Evolutionary conservation across 352 stramenopile genomes (phyloP).

Genomic region (Pythium guiyangense): DNA sequence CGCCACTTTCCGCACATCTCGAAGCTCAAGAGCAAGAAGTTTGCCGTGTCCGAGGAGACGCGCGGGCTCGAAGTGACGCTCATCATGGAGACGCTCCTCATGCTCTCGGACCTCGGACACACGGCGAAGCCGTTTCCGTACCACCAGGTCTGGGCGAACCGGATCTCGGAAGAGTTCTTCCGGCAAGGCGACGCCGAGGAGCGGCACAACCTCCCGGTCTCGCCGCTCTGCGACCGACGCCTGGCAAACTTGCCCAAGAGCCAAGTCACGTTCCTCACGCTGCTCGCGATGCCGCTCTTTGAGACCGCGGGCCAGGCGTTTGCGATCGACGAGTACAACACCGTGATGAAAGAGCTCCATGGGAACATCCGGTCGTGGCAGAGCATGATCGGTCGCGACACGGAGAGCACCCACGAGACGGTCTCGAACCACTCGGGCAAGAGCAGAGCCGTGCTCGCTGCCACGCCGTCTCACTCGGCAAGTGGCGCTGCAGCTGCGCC

Average conservation of each 20-base stretch:
- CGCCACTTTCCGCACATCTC: slow-evolving; percentile 67
- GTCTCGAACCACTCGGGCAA: slow-evolving; percentile 26
- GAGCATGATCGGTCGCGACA: slow-evolving; percentile 27
- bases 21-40: slow-evolving; percentile 68
- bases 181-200: slow-evolving; percentile 60
- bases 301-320: slow-evolving; percentile 54
- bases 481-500: not conserved
- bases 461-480: not conserved
- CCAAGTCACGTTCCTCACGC: slow-evolving; percentile 60
- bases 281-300: slow-evolving; percentile 60
- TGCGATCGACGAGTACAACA: slow-evolving; percentile 53
- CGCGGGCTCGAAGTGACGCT: slow-evolving; percentile 48
- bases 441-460: not conserved
- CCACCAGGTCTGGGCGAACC: slow-evolving; percentile 53
- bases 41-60: slow-evolving; percentile 39
- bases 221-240: slow-evolving; percentile 50
- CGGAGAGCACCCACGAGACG: slow-evolving; percentile 21
- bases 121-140: slow-evolving; percentile 61
- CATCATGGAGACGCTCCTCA: slow-evolving; percentile 73
- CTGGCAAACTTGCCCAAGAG: slow-evolving; percentile 58
- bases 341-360: slow-evolving; percentile 42
- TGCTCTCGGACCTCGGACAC: slow-evolving; percentile 63
- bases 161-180: slow-evolving; percentile 69
- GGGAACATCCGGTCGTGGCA: slow-evolving; percentile 54
- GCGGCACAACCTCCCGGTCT: slow-evolving; percentile 44